Conservation (phyloP, 2,329 filamentous ascomycete genomes). For the Aspergillus pseudoterreus region DNA sequence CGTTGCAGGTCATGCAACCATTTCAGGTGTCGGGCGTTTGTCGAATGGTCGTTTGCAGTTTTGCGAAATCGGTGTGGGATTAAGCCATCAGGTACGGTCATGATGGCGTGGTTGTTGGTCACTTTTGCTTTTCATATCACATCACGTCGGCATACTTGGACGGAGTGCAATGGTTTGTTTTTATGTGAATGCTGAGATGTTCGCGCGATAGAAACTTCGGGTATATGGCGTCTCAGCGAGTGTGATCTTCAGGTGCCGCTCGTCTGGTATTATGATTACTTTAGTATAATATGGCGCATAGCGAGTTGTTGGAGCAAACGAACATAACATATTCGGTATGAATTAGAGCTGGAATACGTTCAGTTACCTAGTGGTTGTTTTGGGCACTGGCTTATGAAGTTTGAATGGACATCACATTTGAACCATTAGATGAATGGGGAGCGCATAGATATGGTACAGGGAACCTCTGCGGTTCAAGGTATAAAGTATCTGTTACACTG, state of each 20-base stretch:
- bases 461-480: conserved; percentile 2
- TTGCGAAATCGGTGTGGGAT: conserved; percentile 2
- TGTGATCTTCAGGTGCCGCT: conserved; percentile 1
- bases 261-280: not conserved
- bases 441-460: conserved; percentile 18
- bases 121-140: conserved; percentile 4
- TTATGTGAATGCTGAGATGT: conserved; percentile 4
- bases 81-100: conserved; percentile 5
- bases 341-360: no score
- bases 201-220: conserved; percentile 6
- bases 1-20: conserved; percentile 6
- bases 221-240: not conserved
- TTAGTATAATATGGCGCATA: conserved; percentile 5
- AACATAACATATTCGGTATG: not conserved
- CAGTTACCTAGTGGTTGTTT: no score
- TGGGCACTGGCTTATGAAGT: no score
- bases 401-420: not conserved
- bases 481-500: conserved; percentile 5
- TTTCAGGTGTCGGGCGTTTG: conserved; percentile 16
- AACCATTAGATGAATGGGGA: not conserved
- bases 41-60: conserved; percentile 14
- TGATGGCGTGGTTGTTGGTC: conserved; percentile 8
- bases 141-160: conserved; percentile 7
- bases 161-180: conserved; percentile 8
- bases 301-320: conserved; percentile 2